Conservation (phyloP, 2,329 filamentous ascomycete species). For the Trichoderma sp. region DNA sequence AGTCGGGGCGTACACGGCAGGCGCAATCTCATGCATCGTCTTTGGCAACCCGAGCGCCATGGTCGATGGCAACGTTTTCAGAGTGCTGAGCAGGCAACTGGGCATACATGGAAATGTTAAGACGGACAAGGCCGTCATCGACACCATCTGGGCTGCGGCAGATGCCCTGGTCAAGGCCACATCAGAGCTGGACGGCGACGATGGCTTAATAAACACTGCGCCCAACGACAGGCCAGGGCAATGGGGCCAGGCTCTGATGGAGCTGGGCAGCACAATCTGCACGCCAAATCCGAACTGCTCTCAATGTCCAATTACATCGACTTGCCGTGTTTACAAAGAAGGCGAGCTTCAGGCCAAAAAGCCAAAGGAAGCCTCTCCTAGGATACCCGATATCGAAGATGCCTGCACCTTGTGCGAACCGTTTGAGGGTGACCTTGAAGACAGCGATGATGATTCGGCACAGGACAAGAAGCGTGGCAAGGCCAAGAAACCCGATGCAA, state of each 20-base stretch:
- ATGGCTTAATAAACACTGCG: conserved; percentile 30
- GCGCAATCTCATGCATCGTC: conserved; percentile 63
- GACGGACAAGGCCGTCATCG: conserved; percentile 53
- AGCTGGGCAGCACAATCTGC: conserved; percentile 64
- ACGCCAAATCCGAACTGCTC: conserved; percentile 60
- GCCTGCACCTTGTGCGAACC: conserved; percentile 51
- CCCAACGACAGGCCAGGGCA: conserved; percentile 55
- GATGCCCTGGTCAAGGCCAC: conserved; percentile 56
- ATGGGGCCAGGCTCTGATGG: conserved; percentile 68
- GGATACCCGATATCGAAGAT: conserved; percentile 51
- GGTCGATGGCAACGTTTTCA: conserved; percentile 64
- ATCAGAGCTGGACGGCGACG: conserved; percentile 41
- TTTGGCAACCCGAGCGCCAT: conserved; percentile 61
- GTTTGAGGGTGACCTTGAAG: conserved; percentile 42
- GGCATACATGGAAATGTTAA: conserved; percentile 60
- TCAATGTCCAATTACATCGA: conserved; percentile 52
- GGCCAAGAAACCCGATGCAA: conserved; percentile 27
- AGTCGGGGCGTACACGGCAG: conserved; percentile 64
- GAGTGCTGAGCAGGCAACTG: conserved; percentile 62
- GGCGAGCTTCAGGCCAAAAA: conserved; percentile 41
- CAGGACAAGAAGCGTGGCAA: conserved; percentile 6
- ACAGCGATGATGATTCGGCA: conserved; percentile 30
- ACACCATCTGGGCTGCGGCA: conserved; percentile 60
- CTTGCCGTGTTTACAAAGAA: conserved; percentile 55
- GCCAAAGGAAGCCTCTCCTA: conserved; percentile 22